A percentile compares a stretch with the other conserved stretches of the same genome.
phyloP scores from a whole-genome alignment of 1,284 basidiomycete species.

The Heterobasidion parviporum region DNA sequence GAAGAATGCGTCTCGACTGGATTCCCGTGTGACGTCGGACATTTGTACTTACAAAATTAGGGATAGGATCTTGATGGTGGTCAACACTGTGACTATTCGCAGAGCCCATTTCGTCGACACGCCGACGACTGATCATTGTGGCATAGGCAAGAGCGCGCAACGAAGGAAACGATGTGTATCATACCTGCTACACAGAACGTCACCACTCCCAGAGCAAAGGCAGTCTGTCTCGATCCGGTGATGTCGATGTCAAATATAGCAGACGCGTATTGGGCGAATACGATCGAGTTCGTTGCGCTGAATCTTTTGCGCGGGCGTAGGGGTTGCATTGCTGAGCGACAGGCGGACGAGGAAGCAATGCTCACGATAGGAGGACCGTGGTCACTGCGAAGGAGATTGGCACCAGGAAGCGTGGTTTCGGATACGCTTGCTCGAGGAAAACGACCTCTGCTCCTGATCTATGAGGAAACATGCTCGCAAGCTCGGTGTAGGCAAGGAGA shows the following conservation, averaged over 20 bases:
- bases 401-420: constrained; percentile 22
- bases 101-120: constrained; percentile 23
- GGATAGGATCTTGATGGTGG: constrained; percentile 19
- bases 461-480: constrained; percentile 30
- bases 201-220: constrained; percentile 15
- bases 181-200: constrained; percentile 17
- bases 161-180: not conserved
- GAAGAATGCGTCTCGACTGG: not conserved
- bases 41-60: constrained; percentile 16
- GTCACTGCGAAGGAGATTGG: constrained; percentile 36
- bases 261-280: constrained; percentile 21
- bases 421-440: constrained; percentile 40
- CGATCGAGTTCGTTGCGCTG: constrained; percentile 18
- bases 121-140: constrained; percentile 13
- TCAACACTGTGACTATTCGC: constrained; percentile 18
- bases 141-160: not conserved
- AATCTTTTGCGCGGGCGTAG: constrained; percentile 9
- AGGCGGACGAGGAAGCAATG: not conserved
- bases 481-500: constrained; percentile 17
- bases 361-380: constrained; percentile 30
- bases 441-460: constrained; percentile 41
- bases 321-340: not conserved
- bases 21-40: not conserved
- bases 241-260: constrained; percentile 14
- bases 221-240: constrained; percentile 15